Evolutionary conservation across 2,329 filamentous ascomycete species (phyloP), one percentile per base, ranked within the genome.

Genomic region (Aspergillus floridensis): DNA sequence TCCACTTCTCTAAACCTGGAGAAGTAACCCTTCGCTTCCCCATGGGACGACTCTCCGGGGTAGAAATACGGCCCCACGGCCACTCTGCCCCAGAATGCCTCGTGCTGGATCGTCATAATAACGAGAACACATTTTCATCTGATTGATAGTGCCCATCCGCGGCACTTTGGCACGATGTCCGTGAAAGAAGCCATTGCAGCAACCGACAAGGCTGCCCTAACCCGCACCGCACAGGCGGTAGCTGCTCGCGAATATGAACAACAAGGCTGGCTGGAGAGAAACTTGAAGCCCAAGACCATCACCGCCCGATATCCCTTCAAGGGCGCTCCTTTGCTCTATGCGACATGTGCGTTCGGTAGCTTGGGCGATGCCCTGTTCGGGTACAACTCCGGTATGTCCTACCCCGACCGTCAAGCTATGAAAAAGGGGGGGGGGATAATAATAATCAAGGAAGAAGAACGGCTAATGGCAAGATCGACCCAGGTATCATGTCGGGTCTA

Each of bases 281-380:
- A 60, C n/a, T 44, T 78, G 22, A 76, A 74, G 63, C 76, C 75
- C 1, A 74, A 65, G 58, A 75, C 69, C 32, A 63, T 76, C 53
- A 71, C 64, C 2, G 69, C 72, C 7, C 61, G 75, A 19, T 78
- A 77, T 59, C 75, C 75, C 0, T 69, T 77, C 67, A 75, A 70
- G 55, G 76, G 76, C 56, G n/a, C 61, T 8, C 60, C 63, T 3
- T 53, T 77, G 16, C 66, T 77, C 7, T 78, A 68, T 53, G 69
- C 72, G 44, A 77, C 76, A 22, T 77, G 75, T 61, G 75, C 67
- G 2, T 78, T 78, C 64, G 76, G 76, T 10, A 74, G 72, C 59
- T 63, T 78, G 49, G 76, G 76, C 22, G 76, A 78, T 72, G 73
- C 74, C 3, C 59, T 78, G 3, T 78, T 78, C 57, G 76, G 76